A percentile compares a stretch with the other conserved stretches of the same genome.
Conservation (phyloP, 805 yeast species). For the Zygosaccharomyces gambellarensis region DNA sequence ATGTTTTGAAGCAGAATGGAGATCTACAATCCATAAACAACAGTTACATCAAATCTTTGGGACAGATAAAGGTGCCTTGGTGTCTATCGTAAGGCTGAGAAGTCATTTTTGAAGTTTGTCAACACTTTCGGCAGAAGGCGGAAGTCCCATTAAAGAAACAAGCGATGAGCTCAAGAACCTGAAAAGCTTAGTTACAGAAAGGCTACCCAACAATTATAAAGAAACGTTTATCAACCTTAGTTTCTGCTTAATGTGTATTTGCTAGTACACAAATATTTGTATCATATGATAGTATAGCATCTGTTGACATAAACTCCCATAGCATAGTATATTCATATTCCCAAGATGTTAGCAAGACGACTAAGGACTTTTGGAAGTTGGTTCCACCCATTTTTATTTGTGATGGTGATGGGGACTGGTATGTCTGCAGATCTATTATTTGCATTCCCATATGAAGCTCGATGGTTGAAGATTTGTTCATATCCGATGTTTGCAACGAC, state of each 20-base stretch:
- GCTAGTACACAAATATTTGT: neutral
- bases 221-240: neutral
- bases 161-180: neutral
- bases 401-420: constrained; percentile 82
- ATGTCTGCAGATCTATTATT: constrained; percentile 59
- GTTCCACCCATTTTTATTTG: constrained; percentile 58
- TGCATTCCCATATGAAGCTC: constrained; percentile 58
- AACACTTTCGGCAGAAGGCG: neutral
- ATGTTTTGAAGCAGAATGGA: too few species aligned
- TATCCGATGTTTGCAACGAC: constrained; percentile 60
- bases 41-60: too few species aligned
- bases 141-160: neutral
- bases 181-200: neutral
- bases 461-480: constrained; percentile 56
- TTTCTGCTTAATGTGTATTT: neutral
- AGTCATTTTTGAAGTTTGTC: neutral
- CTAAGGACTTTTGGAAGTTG: constrained; percentile 8
- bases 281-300: neutral
- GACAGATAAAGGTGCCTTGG: too few species aligned
- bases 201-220: neutral
- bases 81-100: neutral
- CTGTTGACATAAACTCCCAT: too few species aligned
- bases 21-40: too few species aligned
- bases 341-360: constrained; percentile 1
- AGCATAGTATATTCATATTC: neutral